A percentile compares a stretch with the other conserved stretches of the same genome.
phyloP scores from a whole-genome alignment of 2,329 filamentous ascomycete genomes.

The Biscogniauxia marginata region DNA sequence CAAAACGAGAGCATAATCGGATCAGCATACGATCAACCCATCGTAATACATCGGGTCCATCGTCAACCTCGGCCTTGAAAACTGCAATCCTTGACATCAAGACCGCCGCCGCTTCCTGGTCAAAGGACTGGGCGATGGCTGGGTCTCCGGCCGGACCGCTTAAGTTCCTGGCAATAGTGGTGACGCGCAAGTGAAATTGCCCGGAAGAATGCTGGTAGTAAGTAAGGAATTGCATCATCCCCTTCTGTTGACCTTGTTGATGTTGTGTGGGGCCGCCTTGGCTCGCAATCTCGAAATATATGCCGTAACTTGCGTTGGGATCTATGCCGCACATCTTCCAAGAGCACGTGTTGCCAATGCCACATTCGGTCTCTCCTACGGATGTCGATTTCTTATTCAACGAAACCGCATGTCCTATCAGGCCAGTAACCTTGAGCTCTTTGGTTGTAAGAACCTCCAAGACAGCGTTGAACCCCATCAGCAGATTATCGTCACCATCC shows the following conservation, averaged over 20 bases:
- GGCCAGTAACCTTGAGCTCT: constrained; percentile 94
- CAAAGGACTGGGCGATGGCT: constrained; percentile 93
- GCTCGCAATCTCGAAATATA: constrained; percentile 97
- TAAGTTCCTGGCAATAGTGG: constrained; percentile 85
- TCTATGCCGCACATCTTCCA: constrained; percentile 99
- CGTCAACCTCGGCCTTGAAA: constrained; percentile 97
- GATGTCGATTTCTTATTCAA: constrained; percentile 97
- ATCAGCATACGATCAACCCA: constrained; percentile 99
- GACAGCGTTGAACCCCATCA: constrained; percentile 98
- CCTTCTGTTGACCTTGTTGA: constrained; percentile 84
- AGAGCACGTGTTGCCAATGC: constrained; percentile 96
- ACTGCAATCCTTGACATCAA: constrained; percentile 99
- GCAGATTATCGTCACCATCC: constrained; percentile 86
- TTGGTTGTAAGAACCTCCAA: constrained; percentile 96
- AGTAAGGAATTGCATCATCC: constrained; percentile 96
- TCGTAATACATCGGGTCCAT: constrained; percentile 94
- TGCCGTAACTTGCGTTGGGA: constrained; percentile 85
- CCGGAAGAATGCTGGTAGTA: constrained; percentile 98
- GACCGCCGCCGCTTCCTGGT: constrained; percentile 95
- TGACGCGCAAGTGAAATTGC: constrained; percentile 93
- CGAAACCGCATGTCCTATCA: constrained; percentile 95
- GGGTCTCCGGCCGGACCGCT: constrained; percentile 94
- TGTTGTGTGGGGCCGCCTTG: constrained; percentile 85
- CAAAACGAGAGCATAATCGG: constrained; percentile 90
- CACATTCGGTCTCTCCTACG: constrained; percentile 96